A percentile compares a stretch with the other conserved stretches of the same genome.
Evolutionary conservation across 1,284 basidiomycete genomes (phyloP).

Genomic region (Trichosporon ovoides): DNA sequence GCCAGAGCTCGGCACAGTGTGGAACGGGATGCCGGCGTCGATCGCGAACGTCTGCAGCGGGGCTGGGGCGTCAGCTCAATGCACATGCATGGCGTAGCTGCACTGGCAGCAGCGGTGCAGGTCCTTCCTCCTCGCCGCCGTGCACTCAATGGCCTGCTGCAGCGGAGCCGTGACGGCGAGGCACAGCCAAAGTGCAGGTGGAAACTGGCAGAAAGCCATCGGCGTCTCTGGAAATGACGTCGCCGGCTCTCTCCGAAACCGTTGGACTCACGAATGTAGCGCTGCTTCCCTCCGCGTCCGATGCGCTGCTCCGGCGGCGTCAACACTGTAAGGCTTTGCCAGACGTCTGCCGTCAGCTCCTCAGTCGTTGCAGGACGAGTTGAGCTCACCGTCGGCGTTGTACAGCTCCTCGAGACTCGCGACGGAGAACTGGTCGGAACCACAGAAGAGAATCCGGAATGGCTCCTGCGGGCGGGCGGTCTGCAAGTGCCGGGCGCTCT

Average conservation of each 20-base stretch:
- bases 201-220: constrained; percentile 5
- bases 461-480: constrained; percentile 15
- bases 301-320: constrained; percentile 30
- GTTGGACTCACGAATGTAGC: constrained; percentile 18
- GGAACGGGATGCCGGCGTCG: constrained; percentile 16
- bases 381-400: constrained; percentile 25
- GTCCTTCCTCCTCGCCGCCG: too few species aligned
- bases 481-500: background rate
- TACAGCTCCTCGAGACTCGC: constrained; percentile 42
- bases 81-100: too few species aligned
- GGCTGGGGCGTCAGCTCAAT: constrained; percentile 14
- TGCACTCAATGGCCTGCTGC: background rate
- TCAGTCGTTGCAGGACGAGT: too few species aligned
- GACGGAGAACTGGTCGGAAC: constrained; percentile 50
- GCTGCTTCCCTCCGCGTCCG: constrained; percentile 22
- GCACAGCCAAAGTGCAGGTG: background rate
- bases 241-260: background rate
- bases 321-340: constrained; percentile 39
- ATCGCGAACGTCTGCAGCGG: constrained; percentile 24
- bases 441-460: constrained; percentile 50
- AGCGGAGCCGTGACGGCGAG: background rate
- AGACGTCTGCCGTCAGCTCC: constrained; percentile 32
- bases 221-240: constrained; percentile 12
- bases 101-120: too few species aligned
- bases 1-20: constrained; percentile 19